phyloP scores from a whole-genome alignment of 108 stramenopile genomes.

The Chaetoceros tenuissimus region DNA sequence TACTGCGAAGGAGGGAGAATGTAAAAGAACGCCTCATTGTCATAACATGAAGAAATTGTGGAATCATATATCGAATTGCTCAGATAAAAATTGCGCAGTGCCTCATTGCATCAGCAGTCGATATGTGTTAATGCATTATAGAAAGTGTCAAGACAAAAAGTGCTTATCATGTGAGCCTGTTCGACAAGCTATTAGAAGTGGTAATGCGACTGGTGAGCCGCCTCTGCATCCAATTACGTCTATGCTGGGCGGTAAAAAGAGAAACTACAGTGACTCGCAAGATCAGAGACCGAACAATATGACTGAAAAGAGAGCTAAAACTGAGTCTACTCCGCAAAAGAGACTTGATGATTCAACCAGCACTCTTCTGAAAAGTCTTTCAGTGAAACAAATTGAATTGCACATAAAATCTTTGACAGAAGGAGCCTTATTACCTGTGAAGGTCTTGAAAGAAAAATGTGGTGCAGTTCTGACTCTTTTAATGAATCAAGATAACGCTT shows the following conservation, averaged over 20 bases:
- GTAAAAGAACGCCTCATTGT: constrained; percentile 93
- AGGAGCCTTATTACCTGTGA: constrained; percentile 49
- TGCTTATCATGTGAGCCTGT: constrained; percentile 97
- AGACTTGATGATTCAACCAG: constrained; percentile 52
- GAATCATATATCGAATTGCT: constrained; percentile 98
- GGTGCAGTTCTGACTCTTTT: constrained; percentile 77
- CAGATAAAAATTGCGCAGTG: constrained; percentile 85
- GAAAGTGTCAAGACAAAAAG: constrained; percentile 84
- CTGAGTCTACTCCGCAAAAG: constrained; percentile 4
- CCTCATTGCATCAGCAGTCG: constrained; percentile 97
- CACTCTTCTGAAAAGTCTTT: constrained; percentile 86
- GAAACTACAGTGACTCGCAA: no score
- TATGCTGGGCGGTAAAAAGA: not conserved
- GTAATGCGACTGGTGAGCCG: constrained; percentile 31
- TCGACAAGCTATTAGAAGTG: constrained; percentile 84
- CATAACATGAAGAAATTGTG: constrained; percentile 96
- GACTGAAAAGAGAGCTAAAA: not conserved
- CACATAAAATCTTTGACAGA: constrained; percentile 85
- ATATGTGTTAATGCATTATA: constrained; percentile 96
- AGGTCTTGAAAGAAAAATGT: constrained; percentile 71
- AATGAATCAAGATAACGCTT: constrained; percentile 79
- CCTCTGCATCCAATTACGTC: not conserved
- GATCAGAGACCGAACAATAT: constrained; percentile 14
- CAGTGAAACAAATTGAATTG: constrained; percentile 76
- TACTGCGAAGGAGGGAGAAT: constrained; percentile 57